Base-by-base conservation (phyloP, 495 filamentous ascomycete genomes). In the Neurospora discreta region DNA sequence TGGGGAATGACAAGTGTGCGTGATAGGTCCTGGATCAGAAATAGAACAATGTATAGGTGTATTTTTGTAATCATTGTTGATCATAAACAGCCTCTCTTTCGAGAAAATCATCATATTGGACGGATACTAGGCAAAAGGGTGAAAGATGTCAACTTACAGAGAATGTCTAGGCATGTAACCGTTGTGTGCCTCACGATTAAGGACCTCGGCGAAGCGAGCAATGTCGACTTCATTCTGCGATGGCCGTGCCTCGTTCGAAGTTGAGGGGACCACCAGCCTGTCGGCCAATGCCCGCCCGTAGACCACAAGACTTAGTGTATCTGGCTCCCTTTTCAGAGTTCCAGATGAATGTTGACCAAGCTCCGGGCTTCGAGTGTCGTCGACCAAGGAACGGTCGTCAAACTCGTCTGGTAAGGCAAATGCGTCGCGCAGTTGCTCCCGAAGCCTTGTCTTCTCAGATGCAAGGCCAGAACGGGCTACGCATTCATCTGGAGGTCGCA, bases 361-460 rank as follows among this genome's bases (percentile, higher is more conserved):
- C 39, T 65, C 68, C 26, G 18, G 5, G 10, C 18, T 68, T 70
- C 52, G 68, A n/a, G 10, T 11, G 13, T 10, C 52, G 36, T 5
- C 10, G 33, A 9, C 46, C 20, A 68, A 39, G 20, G 40, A 65
- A 10, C 68, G 70, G 16, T 80, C 79, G 30, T 78, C 74, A 70
- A 78, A 76, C 41, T 69, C 72, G 60, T 79, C 77, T 18, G 79
- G 75, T 26, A 80, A 78, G 36, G 69, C 76, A 71, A 80, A 77
- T 16, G 71, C 74, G 11, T 70, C 39, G 1, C 69, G 68, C 65
- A 77, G 60, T 7, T 38, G 26, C 4, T 68, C 40, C 65, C 71
- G n/a, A 23, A 74, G 60, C 36, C 58, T 70, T 11, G 39, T 16
- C 23, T 73, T 70, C 42, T 70, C 69, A 36, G 71, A 44, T 15